Conservation (phyloP, 495 filamentous ascomycete species). For the Entonaema liquescens region DNA sequence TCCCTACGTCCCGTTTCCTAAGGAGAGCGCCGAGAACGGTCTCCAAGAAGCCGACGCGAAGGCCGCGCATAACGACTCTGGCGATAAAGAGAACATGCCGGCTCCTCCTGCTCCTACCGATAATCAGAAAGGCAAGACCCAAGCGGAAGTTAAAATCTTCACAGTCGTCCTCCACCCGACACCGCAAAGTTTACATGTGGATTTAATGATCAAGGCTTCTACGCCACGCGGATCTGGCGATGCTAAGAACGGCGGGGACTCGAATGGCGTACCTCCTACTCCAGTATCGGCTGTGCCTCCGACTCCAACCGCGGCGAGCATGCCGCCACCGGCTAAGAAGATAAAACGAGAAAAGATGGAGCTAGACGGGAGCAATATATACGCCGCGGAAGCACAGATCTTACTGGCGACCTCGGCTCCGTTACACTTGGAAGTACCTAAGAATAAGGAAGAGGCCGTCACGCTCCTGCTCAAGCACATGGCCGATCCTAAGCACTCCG, state of each 20-base stretch:
- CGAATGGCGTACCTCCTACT: conserved; percentile 68
- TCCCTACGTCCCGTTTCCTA: conserved; percentile 81
- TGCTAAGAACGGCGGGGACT: conserved; percentile 57
- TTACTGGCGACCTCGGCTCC: conserved; percentile 74
- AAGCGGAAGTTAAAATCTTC: conserved; percentile 68
- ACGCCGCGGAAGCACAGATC: conserved; percentile 75
- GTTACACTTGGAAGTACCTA: conserved; percentile 78
- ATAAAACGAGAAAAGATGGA: conserved; percentile 75
- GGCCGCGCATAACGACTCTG: conserved; percentile 34
- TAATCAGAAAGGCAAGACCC: conserved; percentile 58
- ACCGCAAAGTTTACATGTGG: conserved; percentile 71
- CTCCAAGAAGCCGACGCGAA: conserved; percentile 49
- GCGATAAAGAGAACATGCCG: conserved; percentile 61
- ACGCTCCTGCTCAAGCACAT: conserved; percentile 69
- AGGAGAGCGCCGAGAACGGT: conserved; percentile 55
- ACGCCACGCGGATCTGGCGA: conserved; percentile 65
- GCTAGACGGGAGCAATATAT: conserved; percentile 74
- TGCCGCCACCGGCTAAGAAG: conserved; percentile 71
- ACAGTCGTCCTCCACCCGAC: conserved; percentile 91
- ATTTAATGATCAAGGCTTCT: conserved; percentile 77
- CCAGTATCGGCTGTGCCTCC: conserved; percentile 69
- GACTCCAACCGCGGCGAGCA: conserved; percentile 61
- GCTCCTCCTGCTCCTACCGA: conserved; percentile 56
- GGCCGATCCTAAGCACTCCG: conserved; percentile 76
- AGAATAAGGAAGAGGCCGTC: conserved; percentile 71